Conservation (phyloP, 2,329 filamentous ascomycete genomes). For the Cladosporium colombiae region DNA sequence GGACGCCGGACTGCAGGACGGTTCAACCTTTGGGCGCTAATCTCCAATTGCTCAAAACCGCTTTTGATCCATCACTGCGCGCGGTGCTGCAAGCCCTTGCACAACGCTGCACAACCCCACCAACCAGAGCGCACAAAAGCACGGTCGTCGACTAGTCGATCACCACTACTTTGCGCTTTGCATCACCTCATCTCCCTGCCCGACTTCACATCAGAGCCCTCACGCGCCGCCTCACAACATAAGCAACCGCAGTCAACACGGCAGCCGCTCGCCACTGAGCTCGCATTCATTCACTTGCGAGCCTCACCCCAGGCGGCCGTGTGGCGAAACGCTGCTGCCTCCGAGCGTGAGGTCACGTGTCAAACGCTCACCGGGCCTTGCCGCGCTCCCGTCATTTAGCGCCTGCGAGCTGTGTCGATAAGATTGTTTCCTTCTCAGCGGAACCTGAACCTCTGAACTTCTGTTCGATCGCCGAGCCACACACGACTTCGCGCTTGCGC, state of each 20-base stretch:
- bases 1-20: background rate
- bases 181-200: slow-evolving; percentile 16
- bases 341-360: slow-evolving; percentile 7
- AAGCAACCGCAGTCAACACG: background rate
- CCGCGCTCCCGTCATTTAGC: background rate
- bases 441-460: slow-evolving; percentile 20
- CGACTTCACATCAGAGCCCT: slow-evolving; percentile 6
- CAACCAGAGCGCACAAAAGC: slow-evolving; percentile 16
- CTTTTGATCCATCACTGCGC: background rate
- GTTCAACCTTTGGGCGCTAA: background rate
- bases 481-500: slow-evolving; percentile 23
- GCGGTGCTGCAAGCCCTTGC: slow-evolving; percentile 16
- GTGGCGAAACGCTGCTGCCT: slow-evolving; percentile 16
- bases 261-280: slow-evolving; percentile 2
- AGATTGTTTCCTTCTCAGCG: slow-evolving; percentile 18
- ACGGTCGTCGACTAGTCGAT: slow-evolving; percentile 17
- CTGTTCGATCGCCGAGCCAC: slow-evolving; percentile 25
- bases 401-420: slow-evolving; percentile 14
- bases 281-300: background rate
- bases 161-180: slow-evolving; percentile 15
- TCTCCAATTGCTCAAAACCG: background rate
- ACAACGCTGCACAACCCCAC: slow-evolving; percentile 20
- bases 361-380: background rate
- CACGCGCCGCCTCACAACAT: background rate
- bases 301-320: background rate